These are phyloP conservation scores for Podila verticillata DNA, from an alignment of 192 early-diverging fungal species.

Conservation along the genomic window DNA sequence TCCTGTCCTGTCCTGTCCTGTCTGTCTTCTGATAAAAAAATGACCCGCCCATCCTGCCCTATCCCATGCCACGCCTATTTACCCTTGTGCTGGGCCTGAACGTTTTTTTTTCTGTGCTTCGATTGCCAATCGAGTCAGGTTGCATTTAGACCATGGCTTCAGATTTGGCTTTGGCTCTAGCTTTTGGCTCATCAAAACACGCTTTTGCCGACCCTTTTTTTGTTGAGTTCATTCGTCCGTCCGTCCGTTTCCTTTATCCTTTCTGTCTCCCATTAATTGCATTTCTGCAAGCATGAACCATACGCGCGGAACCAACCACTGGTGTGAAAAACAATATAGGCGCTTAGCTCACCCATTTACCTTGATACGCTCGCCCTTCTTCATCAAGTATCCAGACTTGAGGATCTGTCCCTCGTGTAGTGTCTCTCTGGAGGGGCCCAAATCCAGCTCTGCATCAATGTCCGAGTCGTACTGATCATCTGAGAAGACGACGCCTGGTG, in stretches of 20 bases:
- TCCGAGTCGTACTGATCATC: conserved; percentile 54
- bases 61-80: too few relatives aligned
- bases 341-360: conserved; percentile 32
- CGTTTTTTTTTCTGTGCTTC: too few relatives aligned
- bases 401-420: conserved; percentile 63
- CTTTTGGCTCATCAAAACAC: background rate
- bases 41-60: too few relatives aligned
- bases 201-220: background rate
- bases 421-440: conserved; percentile 57
- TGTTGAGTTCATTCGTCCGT: background rate
- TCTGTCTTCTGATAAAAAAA: too few relatives aligned
- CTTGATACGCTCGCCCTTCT: conserved; percentile 69
- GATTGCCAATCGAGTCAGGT: too few relatives aligned
- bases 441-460: conserved; percentile 54
- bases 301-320: too few relatives aligned
- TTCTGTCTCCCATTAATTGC: too few relatives aligned
- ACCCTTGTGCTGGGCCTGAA: too few relatives aligned
- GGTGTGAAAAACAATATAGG: too few relatives aligned
- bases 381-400: conserved; percentile 64
- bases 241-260: background rate
- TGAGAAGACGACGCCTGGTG: conserved; percentile 23
- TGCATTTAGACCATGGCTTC: too few relatives aligned
- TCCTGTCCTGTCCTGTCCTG: too few relatives aligned
- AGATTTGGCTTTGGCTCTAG: background rate
- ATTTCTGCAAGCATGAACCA: background rate